Conservation (phyloP, 352 stramenopile species). For the Phytophthora citrophthora region DNA sequence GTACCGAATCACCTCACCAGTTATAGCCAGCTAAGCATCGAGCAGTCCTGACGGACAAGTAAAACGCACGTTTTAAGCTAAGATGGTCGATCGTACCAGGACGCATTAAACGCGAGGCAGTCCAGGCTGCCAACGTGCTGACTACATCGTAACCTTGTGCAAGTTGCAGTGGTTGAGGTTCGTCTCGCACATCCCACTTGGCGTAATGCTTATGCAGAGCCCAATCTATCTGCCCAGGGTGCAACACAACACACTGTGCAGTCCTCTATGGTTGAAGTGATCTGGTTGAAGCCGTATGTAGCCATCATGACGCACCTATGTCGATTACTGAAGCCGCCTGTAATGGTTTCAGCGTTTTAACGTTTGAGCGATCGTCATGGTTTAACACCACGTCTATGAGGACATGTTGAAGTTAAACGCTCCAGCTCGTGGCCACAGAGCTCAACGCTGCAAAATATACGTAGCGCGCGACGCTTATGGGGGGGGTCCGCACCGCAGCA, state of each 20-base stretch:
- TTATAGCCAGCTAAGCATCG: background rate
- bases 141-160: too few species aligned
- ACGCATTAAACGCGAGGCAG: too few species aligned
- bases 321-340: slow-evolving; percentile 11
- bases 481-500: too few species aligned
- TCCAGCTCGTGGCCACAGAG: too few species aligned
- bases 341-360: background rate
- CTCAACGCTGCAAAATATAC: background rate
- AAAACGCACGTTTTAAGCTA: background rate
- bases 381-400: slow-evolving; percentile 7
- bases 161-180: too few species aligned
- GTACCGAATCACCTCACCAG: too few species aligned
- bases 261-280: background rate
- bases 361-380: background rate
- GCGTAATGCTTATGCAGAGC: slow-evolving; percentile 16
- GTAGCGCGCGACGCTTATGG: too few species aligned
- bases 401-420: slow-evolving; percentile 17
- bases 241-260: background rate
- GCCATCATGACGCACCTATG: slow-evolving; percentile 18
- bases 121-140: too few species aligned
- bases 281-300: slow-evolving; percentile 6
- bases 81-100: background rate
- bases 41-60: background rate
- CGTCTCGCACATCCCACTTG: slow-evolving; percentile 1
- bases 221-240: background rate